Base-by-base conservation (phyloP, 1,284 basidiomycete species). In the Takashimella tepidaria region DNA sequence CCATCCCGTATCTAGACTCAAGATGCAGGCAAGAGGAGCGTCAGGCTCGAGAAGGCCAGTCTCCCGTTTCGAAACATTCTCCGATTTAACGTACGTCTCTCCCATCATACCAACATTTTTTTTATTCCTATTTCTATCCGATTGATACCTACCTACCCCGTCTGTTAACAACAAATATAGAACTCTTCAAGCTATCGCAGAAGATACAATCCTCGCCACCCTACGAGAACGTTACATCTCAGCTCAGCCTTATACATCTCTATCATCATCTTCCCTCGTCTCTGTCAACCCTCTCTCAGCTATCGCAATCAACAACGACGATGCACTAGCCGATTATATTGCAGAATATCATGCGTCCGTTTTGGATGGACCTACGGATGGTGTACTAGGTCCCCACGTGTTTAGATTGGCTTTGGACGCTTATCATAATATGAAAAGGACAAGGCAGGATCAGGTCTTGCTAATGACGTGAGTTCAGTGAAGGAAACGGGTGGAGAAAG, bases 391-490 rank as follows among this genome's bases (percentile, higher is more conserved):
- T 0, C 89, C 89, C 1, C 90, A 92, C 69, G 85, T 98, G 51
- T 98, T 95, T 74, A 85, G 90, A 59, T 80, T 89, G 40, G 88
- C 89, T 5, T 87, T 92, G 69, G 87, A 88, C 77, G 87, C 90
- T 11, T 98, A 96, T 78, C 97, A 92, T 74, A 92, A 98, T 77
- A 97, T 98, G 92, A 81, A 85, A 49, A 80, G 95, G 61, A 98
- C 93, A 0, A 83, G 84, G 1, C 90, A 96, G 78, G 95, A 98
- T 75, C 92, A 98, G 77, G 84, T 85, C 55, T 82, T 98, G 41
- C 72, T 95, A 37, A 79, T 95, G 61, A 88, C 79, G 91, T 92
- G 72, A 62, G 84, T 78, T 11, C 12, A 37, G 26, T 25, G 22
- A 47, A 24, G 42, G 25, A 16, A 37, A 37, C 31, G 8, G 16